A percentile compares a stretch with the other conserved stretches of the same genome.
phyloP scores from a whole-genome alignment of 1,139 yeast genomes.

The Kluyveromyces marxianus region DNA sequence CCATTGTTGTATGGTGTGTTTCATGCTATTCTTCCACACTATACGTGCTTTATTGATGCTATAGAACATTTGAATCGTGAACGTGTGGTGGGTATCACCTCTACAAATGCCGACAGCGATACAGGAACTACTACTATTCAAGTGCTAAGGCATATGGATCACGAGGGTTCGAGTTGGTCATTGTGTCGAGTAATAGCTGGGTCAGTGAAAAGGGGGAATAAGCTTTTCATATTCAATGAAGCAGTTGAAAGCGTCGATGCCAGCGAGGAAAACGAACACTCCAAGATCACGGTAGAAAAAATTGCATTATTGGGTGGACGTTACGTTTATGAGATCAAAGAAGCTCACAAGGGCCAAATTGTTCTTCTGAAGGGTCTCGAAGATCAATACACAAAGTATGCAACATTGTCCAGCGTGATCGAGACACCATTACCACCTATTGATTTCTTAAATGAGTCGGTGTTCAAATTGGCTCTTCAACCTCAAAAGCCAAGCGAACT shows the following conservation, averaged over 20 bases:
- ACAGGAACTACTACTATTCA: slow-evolving; percentile 39
- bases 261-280: slow-evolving; percentile 28
- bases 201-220: slow-evolving; percentile 39
- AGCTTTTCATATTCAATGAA: slow-evolving; percentile 48
- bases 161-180: slow-evolving; percentile 33
- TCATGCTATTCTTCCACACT: slow-evolving; percentile 44
- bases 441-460: slow-evolving; percentile 45
- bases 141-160: slow-evolving; percentile 53
- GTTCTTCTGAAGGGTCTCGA: slow-evolving; percentile 59
- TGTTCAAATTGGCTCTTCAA: slow-evolving; percentile 76
- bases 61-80: slow-evolving; percentile 4
- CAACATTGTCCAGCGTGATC: slow-evolving; percentile 40
- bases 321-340: slow-evolving; percentile 50
- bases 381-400: slow-evolving; percentile 48
- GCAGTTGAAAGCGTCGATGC: slow-evolving; percentile 45
- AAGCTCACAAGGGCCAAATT: slow-evolving; percentile 56
- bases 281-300: slow-evolving; percentile 35
- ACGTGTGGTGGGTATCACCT: too few relatives aligned
- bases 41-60: slow-evolving; percentile 47
- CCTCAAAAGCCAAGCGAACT: slow-evolving; percentile 74
- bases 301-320: slow-evolving; percentile 66
- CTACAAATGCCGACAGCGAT: too few relatives aligned
- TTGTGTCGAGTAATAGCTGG: slow-evolving; percentile 63
- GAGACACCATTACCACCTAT: slow-evolving; percentile 36
- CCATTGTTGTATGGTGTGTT: slow-evolving; percentile 51